Evolutionary conservation across 2,329 filamentous ascomycete genomes (phyloP).

Genomic region (Chaetomium sp.): DNA sequence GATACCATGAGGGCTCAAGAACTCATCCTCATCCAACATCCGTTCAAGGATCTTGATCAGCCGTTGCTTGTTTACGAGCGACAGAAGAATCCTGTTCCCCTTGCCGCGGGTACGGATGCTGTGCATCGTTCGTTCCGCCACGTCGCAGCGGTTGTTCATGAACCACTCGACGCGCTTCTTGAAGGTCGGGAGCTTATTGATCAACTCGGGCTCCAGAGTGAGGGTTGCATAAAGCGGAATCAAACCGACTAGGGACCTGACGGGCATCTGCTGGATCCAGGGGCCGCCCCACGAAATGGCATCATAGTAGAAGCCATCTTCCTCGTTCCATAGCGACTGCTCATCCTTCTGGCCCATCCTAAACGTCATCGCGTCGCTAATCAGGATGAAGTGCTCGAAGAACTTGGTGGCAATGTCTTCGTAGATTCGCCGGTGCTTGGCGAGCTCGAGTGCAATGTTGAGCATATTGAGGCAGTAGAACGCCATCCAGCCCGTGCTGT

Average conservation of each 20-base stretch:
- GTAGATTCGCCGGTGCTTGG: conserved; percentile 92
- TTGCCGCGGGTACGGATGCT: conserved; percentile 90
- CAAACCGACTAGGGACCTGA: conserved; percentile 87
- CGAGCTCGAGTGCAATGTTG: conserved; percentile 92
- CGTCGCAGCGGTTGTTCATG: conserved; percentile 79
- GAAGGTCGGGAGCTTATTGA: conserved; percentile 89
- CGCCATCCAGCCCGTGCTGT: conserved; percentile 98
- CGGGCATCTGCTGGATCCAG: conserved; percentile 88
- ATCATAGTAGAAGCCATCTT: conserved; percentile 98
- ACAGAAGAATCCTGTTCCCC: conserved; percentile 81
- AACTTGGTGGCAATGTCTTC: conserved; percentile 98
- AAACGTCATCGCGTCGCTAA: conserved; percentile 95
- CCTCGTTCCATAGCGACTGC: conserved; percentile 91
- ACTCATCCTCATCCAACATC: conserved; percentile 94
- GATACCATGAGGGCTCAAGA: conserved; percentile 86
- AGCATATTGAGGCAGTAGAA: conserved; percentile 97
- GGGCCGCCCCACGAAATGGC: conserved; percentile 95
- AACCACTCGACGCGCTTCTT: conserved; percentile 95
- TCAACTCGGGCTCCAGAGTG: conserved; percentile 89
- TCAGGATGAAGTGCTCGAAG: conserved; percentile 98
- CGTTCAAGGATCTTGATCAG: conserved; percentile 83
- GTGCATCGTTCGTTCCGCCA: conserved; percentile 91
- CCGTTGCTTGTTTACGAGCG: conserved; percentile 91
- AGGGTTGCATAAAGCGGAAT: conserved; percentile 92
- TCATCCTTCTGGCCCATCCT: conserved; percentile 69